Base-by-base conservation (phyloP, 2,329 filamentous ascomycete genomes). In the Penicillium freii region DNA sequence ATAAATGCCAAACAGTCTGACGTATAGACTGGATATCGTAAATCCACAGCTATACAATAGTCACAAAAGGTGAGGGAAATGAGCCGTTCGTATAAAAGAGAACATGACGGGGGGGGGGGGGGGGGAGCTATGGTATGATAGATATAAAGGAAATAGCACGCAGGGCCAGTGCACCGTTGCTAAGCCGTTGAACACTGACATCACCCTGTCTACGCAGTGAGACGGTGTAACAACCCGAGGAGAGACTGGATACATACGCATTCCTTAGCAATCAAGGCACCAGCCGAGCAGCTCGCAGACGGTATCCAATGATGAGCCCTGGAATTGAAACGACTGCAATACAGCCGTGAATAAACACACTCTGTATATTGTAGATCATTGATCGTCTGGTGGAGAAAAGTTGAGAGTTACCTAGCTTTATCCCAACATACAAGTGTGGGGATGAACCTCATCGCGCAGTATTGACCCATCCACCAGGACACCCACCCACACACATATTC, bases 101-200 rank as follows among this genome's bases (percentile, higher is more conserved):
- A n/a, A 23, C 31, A 43, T 15, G 25, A 43, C 19, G 29, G 17
- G n/a, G 11, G 15, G 42, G n/a, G n/a, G 29, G 17, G n/a, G 11
- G 15, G 34, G 17, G 29, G 51, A 59, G 44, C 43, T 53, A 38
- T 43, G 61, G 59, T 29, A 64, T 61, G 64, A 54, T 62, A 65
- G 52, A 62, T 66, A 66, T 65, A 66, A 53, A 49, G 13, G 27
- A 48, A 21, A 47, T 33, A 10, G 19, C 33, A 33, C 33, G 11
- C 25, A 53, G 40, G 55, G 50, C 40, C 39, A 53, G 49, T 53
- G 54, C 49, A 31, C 43, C 43, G 46, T 44, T 40, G 48, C 9
- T 25, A 56, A 21, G 13, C 27, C 6, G 19, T n/a, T 43, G 29
- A 6, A 23, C 17, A 31, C 7, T 53, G 36, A 31, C 27, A 53